Evolutionary conservation across 2,329 filamentous ascomycete species (phyloP).

Genomic region (Colletotrichum graminicola): DNA sequence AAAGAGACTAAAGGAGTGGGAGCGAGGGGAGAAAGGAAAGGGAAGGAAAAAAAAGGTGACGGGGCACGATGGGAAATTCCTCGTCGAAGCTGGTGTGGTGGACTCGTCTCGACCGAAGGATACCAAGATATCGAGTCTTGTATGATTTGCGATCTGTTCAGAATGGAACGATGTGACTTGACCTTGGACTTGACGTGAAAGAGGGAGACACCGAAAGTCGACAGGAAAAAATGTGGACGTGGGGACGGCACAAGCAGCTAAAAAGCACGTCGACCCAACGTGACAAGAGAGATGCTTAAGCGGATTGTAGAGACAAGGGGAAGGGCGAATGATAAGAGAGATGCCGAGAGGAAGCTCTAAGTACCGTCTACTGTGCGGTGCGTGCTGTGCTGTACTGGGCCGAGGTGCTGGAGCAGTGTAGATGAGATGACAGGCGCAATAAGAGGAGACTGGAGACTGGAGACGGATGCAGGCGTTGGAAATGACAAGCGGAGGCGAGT

Average conservation of each 20-base stretch:
- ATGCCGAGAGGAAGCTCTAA: constrained; percentile 40
- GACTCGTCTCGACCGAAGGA: constrained; percentile 24
- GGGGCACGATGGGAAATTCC: constrained; percentile 8
- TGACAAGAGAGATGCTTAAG: constrained; percentile 40
- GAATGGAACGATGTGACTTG: constrained; percentile 32
- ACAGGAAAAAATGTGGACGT: constrained; percentile 42
- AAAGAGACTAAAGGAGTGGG: constrained; percentile 28
- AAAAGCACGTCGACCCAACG: constrained; percentile 41
- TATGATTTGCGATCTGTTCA: constrained; percentile 22
- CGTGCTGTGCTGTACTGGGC: constrained; percentile 5
- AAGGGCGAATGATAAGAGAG: constrained; percentile 42
- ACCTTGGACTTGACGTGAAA: constrained; percentile 32
- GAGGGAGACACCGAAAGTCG: constrained; percentile 35
- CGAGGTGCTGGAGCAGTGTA: background rate
- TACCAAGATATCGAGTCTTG: constrained; percentile 31
- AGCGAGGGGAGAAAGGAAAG: background rate
- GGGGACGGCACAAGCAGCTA: constrained; percentile 39
- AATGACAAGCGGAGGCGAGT: constrained; percentile 39
- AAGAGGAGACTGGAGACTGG: constrained; percentile 8
- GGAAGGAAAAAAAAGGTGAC: background rate
- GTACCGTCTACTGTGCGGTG: constrained; percentile 32
- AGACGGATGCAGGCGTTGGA: constrained; percentile 17
- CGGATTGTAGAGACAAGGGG: constrained; percentile 41
- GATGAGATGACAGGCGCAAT: constrained; percentile 27
- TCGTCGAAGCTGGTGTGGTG: constrained; percentile 12